Evolutionary conservation across 2,329 filamentous ascomycete species (phyloP).

Genomic region (Hypoxylon sp.): DNA sequence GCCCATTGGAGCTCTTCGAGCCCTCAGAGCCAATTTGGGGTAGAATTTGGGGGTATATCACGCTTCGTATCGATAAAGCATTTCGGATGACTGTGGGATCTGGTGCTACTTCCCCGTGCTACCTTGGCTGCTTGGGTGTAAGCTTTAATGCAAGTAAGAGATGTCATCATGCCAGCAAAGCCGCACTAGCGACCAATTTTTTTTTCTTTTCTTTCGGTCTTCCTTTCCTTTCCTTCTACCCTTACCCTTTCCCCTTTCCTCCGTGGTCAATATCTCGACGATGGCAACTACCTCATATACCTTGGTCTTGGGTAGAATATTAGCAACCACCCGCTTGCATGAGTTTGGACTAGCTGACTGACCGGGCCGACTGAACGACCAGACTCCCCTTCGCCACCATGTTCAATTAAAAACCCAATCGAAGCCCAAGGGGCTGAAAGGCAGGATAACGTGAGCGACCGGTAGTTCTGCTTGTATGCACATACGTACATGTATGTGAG

Average conservation of each 20-base stretch:
- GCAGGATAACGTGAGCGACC: not conserved
- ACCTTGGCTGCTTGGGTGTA: conserved; percentile 32
- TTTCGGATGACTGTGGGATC: conserved; percentile 39
- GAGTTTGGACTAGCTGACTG: not conserved
- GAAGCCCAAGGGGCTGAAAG: conserved; percentile 29
- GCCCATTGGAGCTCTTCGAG: conserved; percentile 9
- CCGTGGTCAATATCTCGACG: not conserved
- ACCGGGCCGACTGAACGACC: not conserved
- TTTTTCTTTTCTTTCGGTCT: not conserved
- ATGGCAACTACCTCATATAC: conserved; percentile 1
- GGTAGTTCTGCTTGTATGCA: conserved; percentile 9
- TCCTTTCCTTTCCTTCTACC: conserved; percentile 10
- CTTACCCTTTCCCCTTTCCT: conserved; percentile 2
- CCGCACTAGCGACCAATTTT: conserved; percentile 24
- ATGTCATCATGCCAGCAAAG: conserved; percentile 42
- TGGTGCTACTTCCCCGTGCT: conserved; percentile 38
- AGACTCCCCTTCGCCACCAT: not conserved
- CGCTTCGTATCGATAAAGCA: conserved; percentile 38
- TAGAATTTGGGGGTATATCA: conserved; percentile 5
- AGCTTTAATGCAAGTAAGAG: conserved; percentile 40
- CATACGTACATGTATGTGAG: conserved; percentile 7
- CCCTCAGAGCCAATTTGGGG: conserved; percentile 10
- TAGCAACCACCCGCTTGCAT: conserved; percentile 7
- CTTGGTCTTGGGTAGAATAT: conserved; percentile 1
- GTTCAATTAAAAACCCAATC: conserved; percentile 29